Conservation (phyloP, 2,329 filamentous ascomycete species). For the Aspergillus awamori region DNA sequence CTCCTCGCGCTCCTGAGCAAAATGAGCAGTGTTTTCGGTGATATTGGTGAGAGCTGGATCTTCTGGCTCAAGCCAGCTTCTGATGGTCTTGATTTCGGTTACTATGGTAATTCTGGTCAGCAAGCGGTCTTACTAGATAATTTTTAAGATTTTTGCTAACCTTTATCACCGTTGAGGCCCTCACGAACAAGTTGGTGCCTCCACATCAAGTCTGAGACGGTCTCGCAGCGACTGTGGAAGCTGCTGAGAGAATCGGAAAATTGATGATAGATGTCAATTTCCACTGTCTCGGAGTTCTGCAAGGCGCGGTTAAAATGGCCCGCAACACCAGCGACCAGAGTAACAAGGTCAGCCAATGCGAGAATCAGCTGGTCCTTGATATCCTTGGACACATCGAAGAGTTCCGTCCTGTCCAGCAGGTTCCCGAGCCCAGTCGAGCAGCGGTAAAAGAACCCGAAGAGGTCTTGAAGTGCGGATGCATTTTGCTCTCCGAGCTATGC, state of each 20-base stretch:
- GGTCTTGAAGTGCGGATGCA: constrained; percentile 50
- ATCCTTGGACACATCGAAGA: constrained; percentile 51
- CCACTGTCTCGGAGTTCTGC: constrained; percentile 29
- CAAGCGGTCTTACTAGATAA: too few species aligned
- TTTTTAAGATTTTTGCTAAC: constrained; percentile 16
- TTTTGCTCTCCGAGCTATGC: constrained; percentile 52
- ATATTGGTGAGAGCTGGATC: constrained; percentile 51
- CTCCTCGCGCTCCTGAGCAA: constrained; percentile 50
- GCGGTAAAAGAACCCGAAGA: constrained; percentile 57
- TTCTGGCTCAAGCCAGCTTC: constrained; percentile 48
- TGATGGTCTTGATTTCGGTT: constrained; percentile 34
- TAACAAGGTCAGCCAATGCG: constrained; percentile 42
- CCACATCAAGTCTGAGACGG: constrained; percentile 45
- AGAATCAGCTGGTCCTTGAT: constrained; percentile 51
- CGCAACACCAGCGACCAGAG: constrained; percentile 33
- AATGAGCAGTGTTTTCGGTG: constrained; percentile 48
- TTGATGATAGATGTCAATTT: constrained; percentile 41
- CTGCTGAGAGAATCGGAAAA: constrained; percentile 41
- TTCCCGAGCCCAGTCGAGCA: constrained; percentile 45
- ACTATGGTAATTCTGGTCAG: constrained; percentile 17
- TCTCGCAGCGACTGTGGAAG: constrained; percentile 39
- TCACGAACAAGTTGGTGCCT: constrained; percentile 40
- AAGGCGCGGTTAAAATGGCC: constrained; percentile 41
- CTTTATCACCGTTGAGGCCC: constrained; percentile 32
- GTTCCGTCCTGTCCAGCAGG: constrained; percentile 50